These are phyloP conservation scores for Lepraria neglecta DNA, from an alignment of 495 filamentous ascomycete species.

Conservation along the genomic window DNA sequence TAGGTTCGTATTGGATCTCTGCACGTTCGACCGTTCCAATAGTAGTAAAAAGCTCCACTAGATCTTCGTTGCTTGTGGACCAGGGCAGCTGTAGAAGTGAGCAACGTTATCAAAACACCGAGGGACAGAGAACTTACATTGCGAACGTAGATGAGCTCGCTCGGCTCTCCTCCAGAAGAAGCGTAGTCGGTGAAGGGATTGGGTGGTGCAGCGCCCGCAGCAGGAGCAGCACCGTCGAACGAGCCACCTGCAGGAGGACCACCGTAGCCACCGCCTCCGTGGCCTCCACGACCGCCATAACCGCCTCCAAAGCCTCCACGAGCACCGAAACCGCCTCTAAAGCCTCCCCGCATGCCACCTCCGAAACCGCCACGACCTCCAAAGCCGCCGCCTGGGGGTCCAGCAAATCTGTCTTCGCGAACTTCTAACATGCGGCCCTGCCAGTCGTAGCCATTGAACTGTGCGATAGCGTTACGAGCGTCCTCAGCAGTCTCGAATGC, in stretches of 20 bases:
- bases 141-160: slow-evolving; percentile 84
- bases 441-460: slow-evolving; percentile 99
- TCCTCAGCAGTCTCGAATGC: slow-evolving; percentile 93
- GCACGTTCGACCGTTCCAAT: slow-evolving; percentile 97
- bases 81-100: slow-evolving; percentile 68
- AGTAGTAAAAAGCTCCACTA: slow-evolving; percentile 92
- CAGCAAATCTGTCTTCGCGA: slow-evolving; percentile 91
- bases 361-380: slow-evolving; percentile 45
- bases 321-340: slow-evolving; percentile 49
- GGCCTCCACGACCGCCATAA: slow-evolving; percentile 45
- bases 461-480: slow-evolving; percentile 87
- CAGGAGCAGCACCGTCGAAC: slow-evolving; percentile 35
- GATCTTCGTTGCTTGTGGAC: slow-evolving; percentile 97
- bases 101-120: background rate
- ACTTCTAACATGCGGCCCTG: slow-evolving; percentile 90
- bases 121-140: slow-evolving; percentile 62
- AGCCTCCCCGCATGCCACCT: slow-evolving; percentile 46
- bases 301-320: slow-evolving; percentile 54
- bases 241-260: slow-evolving; percentile 36
- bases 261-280: slow-evolving; percentile 40
- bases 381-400: slow-evolving; percentile 46
- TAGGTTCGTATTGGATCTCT: slow-evolving; percentile 97
- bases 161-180: slow-evolving; percentile 77
- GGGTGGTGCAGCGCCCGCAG: slow-evolving; percentile 49
- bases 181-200: slow-evolving; percentile 96